Evolutionary conservation across 2,329 filamentous ascomycete species (phyloP), one percentile per base, ranked within the genome.

Genomic region (Colletotrichum lupini): DNA sequence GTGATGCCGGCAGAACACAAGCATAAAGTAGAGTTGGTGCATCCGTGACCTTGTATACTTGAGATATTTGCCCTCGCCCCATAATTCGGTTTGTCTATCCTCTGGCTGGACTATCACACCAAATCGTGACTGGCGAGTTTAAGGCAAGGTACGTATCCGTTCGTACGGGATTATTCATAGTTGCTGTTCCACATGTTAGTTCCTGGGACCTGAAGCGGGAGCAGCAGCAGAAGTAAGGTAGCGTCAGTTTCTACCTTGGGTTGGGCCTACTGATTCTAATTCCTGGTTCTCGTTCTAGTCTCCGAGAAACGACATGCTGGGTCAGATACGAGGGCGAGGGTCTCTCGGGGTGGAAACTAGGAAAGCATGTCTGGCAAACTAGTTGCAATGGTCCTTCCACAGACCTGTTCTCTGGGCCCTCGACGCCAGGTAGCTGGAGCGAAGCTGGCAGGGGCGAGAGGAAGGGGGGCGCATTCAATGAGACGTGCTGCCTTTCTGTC

Each of bases 351-450:
- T 56, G 58, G 4, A 30, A 11, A 24, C 52, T n/a, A 19, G 16
- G 56, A 62, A 24, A 30, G 57, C 46, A 35, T 37, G 37, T 19
- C 42, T 14, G 19, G 35, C 35, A 42, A 22, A 24, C 59, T 63
- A 56, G 56, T 56, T 32, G 22, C 55, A 30, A 69, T 56, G 26
- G n/a, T 59, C 53, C 66, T 73, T 59, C 70, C 66, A 63, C 28
- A 46, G 63, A 73, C 70, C 70, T 58, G 70, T 66, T 69, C 70
- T 14, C 12, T 35, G 70, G 68, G 46, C 55, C 55, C 59, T 37
- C 55, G 28, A 64, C n/a, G 59, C 70, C 70, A 69, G 70, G 66
- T 73, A 64, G 59, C 70, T 73, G 70, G 70, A 56, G 66, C 70
- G 55, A 49, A 19, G 35, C n/a, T 53, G 32, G 42, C 42, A 49